Percentiles rank a stretch among this genome's conserved stretches.
These are phyloP conservation scores for Ceratobasidium sp. DNA, from an alignment of 1,284 basidiomycete genomes.

Conservation along the genomic window DNA sequence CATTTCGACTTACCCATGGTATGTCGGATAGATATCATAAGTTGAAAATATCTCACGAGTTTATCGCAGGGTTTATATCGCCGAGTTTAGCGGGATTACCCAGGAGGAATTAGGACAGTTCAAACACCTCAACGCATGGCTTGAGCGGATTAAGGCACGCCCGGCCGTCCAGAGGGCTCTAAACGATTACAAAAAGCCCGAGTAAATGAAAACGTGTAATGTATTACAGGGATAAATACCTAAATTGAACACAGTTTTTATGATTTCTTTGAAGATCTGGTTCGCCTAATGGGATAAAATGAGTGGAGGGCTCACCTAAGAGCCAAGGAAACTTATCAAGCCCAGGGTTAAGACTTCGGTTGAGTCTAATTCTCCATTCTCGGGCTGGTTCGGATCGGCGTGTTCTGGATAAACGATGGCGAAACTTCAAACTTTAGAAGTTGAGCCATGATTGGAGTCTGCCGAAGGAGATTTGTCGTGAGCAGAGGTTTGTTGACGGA, in stretches of 20 bases:
- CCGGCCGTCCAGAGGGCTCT: constrained; percentile 35
- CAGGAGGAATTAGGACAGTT: constrained; percentile 29
- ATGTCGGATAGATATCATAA: not conserved
- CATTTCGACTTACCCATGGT: constrained; percentile 38
- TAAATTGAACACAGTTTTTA: not conserved
- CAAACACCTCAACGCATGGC: constrained; percentile 39
- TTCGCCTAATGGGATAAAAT: not conserved
- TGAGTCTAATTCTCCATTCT: constrained; percentile 32
- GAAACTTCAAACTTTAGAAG: constrained; percentile 8
- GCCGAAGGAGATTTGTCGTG: not conserved
- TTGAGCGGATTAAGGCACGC: constrained; percentile 33
- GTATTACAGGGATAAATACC: not conserved
- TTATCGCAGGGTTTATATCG: constrained; percentile 35
- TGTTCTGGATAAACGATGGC: not conserved
- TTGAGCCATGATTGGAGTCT: constrained; percentile 27
- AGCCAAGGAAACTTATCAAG: constrained; percentile 23
- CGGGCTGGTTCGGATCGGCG: constrained; percentile 42
- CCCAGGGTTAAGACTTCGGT: constrained; percentile 26
- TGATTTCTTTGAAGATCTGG: not conserved
- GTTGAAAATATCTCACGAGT: not conserved
- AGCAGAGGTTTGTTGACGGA: too few species aligned
- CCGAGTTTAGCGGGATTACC: constrained; percentile 43
- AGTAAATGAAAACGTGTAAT: not conserved
- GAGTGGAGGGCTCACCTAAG: constrained; percentile 9
- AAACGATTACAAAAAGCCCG: constrained; percentile 42